phyloP scores from a whole-genome alignment of 2,329 filamentous ascomycete genomes.

The Botrytis galanthina region DNA sequence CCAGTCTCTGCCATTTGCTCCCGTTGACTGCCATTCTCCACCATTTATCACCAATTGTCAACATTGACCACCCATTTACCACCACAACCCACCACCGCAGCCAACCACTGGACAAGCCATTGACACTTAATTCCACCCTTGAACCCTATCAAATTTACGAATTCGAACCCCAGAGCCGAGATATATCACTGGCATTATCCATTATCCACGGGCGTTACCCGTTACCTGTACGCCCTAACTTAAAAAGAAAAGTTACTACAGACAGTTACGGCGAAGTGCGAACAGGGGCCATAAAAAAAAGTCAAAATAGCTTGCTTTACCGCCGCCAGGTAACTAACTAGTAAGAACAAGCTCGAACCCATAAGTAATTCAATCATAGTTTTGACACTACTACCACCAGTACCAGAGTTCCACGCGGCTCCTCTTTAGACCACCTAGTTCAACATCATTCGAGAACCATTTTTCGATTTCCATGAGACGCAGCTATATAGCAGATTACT shows the following conservation, averaged over 20 bases:
- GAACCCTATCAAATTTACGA: background rate
- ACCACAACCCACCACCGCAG: background rate
- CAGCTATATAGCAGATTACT: background rate
- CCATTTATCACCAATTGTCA: background rate
- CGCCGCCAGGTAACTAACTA: constrained; percentile 12
- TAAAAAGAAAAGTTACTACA: background rate
- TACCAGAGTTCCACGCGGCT: background rate
- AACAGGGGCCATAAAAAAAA: constrained; percentile 16
- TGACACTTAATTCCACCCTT: background rate
- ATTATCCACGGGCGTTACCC: constrained; percentile 4
- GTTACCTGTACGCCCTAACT: constrained; percentile 3
- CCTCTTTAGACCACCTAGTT: background rate
- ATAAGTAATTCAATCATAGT: constrained; percentile 6
- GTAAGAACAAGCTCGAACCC: background rate
- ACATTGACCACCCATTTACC: background rate
- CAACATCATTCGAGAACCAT: constrained; percentile 5
- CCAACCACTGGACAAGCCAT: background rate
- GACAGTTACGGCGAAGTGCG: background rate
- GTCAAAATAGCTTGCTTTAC: constrained; percentile 16
- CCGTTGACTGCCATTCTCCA: background rate
- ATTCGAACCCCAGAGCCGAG: constrained; percentile 6
- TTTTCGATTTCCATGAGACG: background rate
- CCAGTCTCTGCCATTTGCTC: background rate
- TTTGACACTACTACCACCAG: background rate
- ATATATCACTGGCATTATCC: background rate